Evolutionary conservation across 2,329 filamentous ascomycete genomes (phyloP).

Genomic region (Aureobasidium sp.): DNA sequence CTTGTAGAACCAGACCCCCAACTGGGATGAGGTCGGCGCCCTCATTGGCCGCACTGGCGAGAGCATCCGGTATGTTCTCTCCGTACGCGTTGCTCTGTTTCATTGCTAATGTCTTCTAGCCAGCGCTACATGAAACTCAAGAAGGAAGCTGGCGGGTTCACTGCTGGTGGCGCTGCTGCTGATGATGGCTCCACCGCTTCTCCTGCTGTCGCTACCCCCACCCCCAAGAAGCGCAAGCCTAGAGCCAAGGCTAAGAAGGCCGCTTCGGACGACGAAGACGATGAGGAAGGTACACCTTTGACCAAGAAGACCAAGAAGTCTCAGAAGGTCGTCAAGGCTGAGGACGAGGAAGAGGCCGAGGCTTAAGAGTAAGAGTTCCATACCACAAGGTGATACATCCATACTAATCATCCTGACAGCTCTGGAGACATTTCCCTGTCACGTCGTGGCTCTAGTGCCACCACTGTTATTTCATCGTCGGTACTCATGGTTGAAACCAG

Average conservation of each 20-base stretch:
- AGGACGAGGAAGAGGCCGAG: not conserved
- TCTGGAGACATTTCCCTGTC: not conserved
- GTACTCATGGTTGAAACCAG: not conserved
- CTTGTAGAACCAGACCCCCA: no score
- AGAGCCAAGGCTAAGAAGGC: conserved; percentile 1
- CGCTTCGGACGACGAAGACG: not conserved
- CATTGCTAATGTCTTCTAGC: not conserved
- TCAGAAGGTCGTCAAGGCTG: not conserved
- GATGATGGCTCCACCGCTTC: not conserved
- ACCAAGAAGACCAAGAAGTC: not conserved
- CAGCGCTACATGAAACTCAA: conserved; percentile 13
- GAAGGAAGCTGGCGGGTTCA: not conserved
- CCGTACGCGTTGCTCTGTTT: no score
- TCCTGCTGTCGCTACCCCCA: not conserved
- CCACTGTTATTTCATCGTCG: not conserved
- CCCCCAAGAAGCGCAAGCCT: conserved; percentile 11
- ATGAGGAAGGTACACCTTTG: not conserved
- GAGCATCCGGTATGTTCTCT: no score
- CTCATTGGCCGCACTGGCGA: no score
- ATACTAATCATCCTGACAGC: not conserved
- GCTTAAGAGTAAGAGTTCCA: not conserved
- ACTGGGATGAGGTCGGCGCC: conserved; percentile 1
- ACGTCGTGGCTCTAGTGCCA: not conserved
- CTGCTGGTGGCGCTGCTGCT: not conserved
- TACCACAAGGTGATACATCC: not conserved